A percentile compares a stretch with the other conserved stretches of the same genome.
These are phyloP conservation scores for Fraxinus latifolia DNA, from an alignment of 305 asterid species.

Conservation along the genomic window DNA sequence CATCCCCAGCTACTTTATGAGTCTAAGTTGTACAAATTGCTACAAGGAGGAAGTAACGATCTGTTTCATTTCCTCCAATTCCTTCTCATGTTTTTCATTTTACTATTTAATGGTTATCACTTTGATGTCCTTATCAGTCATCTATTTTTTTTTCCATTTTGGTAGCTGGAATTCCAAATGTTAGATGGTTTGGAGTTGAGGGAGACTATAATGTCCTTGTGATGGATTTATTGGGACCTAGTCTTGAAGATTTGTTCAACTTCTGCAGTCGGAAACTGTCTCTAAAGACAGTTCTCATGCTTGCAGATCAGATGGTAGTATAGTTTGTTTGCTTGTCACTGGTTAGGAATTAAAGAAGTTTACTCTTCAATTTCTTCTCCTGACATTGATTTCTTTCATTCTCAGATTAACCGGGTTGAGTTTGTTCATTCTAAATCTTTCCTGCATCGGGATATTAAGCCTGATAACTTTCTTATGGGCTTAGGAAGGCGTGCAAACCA, in stretches of 20 bases:
- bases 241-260: not conserved
- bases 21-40: constrained; percentile 46
- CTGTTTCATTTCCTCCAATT: not conserved
- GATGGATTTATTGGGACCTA: not conserved
- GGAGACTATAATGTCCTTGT: not conserved
- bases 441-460: not conserved
- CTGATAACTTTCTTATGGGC: not conserved
- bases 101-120: not conserved
- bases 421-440: not conserved
- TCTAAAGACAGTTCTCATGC: not conserved
- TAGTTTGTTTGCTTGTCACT: not conserved
- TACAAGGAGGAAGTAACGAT: constrained; percentile 55
- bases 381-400: not conserved
- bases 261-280: not conserved
- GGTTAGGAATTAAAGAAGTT: not conserved
- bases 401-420: not conserved
- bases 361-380: not conserved
- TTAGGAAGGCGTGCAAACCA: not conserved
- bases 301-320: not conserved
- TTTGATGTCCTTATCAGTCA: not conserved
- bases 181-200: not conserved
- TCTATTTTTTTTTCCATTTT: not conserved
- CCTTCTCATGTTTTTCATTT: not conserved
- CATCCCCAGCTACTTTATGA: constrained; percentile 52
- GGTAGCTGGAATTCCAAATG: not conserved